A percentile compares a stretch with the other conserved stretches of the same genome.
Evolutionary conservation across 1,284 basidiomycete genomes (phyloP).

Genomic region (Pseudozyma thailandica): DNA sequence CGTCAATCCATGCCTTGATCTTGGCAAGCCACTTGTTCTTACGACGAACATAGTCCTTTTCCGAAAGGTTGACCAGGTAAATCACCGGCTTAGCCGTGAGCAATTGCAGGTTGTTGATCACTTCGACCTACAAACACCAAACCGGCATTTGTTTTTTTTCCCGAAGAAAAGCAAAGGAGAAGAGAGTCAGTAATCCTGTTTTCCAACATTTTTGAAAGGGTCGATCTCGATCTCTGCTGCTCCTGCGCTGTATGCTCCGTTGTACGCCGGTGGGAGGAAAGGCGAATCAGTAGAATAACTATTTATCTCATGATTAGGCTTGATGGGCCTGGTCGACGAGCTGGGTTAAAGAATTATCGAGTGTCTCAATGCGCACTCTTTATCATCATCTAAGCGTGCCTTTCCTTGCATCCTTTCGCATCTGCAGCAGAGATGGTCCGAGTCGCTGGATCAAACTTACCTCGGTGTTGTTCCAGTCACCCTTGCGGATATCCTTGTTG

Average conservation of each 20-base stretch:
- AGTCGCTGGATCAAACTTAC: conserved; percentile 71
- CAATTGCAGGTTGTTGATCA: conserved; percentile 90
- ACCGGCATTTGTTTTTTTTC: no score
- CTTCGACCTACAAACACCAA: conserved; percentile 86
- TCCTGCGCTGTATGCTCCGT: conserved; percentile 9
- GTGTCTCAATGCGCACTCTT: conserved; percentile 75
- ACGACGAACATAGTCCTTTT: conserved; percentile 93
- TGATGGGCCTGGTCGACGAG: conserved; percentile 76
- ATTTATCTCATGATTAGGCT: conserved; percentile 64
- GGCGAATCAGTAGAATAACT: conserved; percentile 52
- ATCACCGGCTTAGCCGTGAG: conserved; percentile 97
- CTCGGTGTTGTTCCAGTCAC: conserved; percentile 96
- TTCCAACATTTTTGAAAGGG: not conserved
- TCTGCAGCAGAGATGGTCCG: conserved; percentile 4
- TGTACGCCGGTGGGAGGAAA: not conserved
- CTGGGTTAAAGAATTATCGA: conserved; percentile 76
- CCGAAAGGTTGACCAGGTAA: conserved; percentile 97
- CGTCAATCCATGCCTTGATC: conserved; percentile 98
- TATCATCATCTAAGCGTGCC: conserved; percentile 74
- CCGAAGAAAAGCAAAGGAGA: not conserved
- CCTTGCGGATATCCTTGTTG: conserved; percentile 91
- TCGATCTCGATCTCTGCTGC: conserved; percentile 2
- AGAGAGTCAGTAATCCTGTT: not conserved
- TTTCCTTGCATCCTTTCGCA: not conserved
- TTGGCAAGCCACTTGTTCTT: conserved; percentile 99